phyloP scores from a whole-genome alignment of 805 yeast genomes.

The Barnettozyma vustinii region DNA sequence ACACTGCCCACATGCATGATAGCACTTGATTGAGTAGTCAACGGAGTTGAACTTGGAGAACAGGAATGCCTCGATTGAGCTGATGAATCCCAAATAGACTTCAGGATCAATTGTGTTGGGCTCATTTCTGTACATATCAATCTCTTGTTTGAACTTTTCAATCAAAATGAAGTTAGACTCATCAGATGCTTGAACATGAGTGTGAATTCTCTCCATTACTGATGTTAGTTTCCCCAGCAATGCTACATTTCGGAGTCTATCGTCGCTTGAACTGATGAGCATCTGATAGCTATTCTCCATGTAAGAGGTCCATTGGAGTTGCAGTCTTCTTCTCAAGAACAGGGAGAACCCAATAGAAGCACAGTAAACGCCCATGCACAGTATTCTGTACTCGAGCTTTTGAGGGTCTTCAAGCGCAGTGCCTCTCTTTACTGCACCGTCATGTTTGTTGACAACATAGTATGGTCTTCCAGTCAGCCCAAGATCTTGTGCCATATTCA shows the following conservation, averaged over 20 bases:
- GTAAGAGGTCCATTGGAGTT: constrained; percentile 55
- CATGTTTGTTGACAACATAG: constrained; percentile 35
- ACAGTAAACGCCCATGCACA: constrained; percentile 56
- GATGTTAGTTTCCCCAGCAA: constrained; percentile 54
- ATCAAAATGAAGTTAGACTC: constrained; percentile 17
- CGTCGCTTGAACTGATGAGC: constrained; percentile 34
- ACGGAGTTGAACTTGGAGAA: constrained; percentile 18
- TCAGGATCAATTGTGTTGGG: constrained; percentile 9
- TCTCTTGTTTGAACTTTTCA: constrained; percentile 14
- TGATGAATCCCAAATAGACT: constrained; percentile 16
- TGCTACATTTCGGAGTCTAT: constrained; percentile 41
- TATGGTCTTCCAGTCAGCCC: constrained; percentile 58
- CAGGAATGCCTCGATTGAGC: constrained; percentile 23
- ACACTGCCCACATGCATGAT: constrained; percentile 18
- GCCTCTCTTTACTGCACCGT: constrained; percentile 37
- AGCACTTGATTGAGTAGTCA: constrained; percentile 18
- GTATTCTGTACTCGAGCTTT: constrained; percentile 41
- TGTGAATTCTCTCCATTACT: constrained; percentile 50
- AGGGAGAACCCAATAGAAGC: constrained; percentile 59
- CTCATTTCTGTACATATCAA: constrained; percentile 10
- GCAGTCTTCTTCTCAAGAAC: constrained; percentile 57
- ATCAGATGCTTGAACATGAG: constrained; percentile 12
- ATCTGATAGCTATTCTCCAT: constrained; percentile 53
- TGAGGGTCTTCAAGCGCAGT: constrained; percentile 34
- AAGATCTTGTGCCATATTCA: constrained; percentile 66